Evolutionary conservation across 805 yeast genomes (phyloP).

Genomic region (Ascoidea asiatica): DNA sequence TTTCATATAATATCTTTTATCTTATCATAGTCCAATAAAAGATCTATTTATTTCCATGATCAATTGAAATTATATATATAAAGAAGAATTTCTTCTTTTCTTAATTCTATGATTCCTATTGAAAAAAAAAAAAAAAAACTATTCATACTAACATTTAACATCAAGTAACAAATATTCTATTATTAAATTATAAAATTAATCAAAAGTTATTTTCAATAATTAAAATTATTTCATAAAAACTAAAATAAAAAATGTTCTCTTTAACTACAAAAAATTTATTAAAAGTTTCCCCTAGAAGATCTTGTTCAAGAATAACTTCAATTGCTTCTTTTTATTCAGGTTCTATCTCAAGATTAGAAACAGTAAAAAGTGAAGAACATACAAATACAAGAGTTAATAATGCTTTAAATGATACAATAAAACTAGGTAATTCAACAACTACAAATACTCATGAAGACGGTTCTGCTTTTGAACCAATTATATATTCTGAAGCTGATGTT

Average conservation of each 20-base stretch:
- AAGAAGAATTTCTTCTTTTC: too few relatives aligned
- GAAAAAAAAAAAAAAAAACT: too few relatives aligned
- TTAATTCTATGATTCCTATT: too few relatives aligned
- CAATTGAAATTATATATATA: too few relatives aligned
- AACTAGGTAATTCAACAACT: not conserved
- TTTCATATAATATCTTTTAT: too few relatives aligned
- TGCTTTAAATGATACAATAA: not conserved
- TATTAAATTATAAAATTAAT: too few relatives aligned
- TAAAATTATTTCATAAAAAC: too few relatives aligned
- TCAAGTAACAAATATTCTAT: too few relatives aligned
- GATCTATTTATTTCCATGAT: too few relatives aligned
- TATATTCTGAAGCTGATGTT: not conserved
- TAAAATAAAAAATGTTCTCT: not conserved
- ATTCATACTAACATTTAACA: too few relatives aligned
- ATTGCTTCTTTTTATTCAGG: not conserved
- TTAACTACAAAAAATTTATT: not conserved
- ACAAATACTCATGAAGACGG: not conserved
- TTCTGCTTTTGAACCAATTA: not conserved
- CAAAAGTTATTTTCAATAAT: too few relatives aligned
- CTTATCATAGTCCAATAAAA: too few relatives aligned
- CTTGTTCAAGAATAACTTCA: not conserved
- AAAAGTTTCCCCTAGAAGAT: not conserved
- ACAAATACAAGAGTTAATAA: not conserved
- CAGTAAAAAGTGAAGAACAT: not conserved
- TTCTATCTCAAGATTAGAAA: not conserved